Evolutionary conservation across 2,329 filamentous ascomycete species (phyloP).

Genomic region (Rutstroemia sp.): DNA sequence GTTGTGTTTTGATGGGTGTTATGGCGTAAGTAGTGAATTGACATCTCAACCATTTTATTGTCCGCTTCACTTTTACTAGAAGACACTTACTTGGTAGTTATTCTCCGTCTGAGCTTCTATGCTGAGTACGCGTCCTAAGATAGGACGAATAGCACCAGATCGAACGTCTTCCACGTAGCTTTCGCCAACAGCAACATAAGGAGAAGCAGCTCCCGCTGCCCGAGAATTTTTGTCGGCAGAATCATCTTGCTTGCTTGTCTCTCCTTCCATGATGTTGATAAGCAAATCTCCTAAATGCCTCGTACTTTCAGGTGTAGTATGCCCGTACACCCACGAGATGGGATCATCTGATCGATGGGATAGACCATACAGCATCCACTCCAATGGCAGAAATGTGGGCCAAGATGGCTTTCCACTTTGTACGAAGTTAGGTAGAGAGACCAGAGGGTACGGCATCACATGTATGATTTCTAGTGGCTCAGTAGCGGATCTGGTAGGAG

Average conservation of each 20-base stretch:
- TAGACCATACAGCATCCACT: not conserved
- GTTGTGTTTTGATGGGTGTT: not conserved
- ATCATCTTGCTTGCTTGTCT: not conserved
- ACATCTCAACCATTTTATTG: not conserved
- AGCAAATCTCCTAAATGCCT: not conserved
- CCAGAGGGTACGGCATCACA: not conserved
- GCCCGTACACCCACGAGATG: not conserved
- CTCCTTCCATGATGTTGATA: not conserved
- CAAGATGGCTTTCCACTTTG: not conserved
- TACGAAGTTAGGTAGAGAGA: not conserved
- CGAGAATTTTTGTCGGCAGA: no score
- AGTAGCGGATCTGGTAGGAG: not conserved
- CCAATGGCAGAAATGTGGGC: not conserved
- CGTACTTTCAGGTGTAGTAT: not conserved
- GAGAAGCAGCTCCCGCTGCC: not conserved
- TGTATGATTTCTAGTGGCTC: not conserved
- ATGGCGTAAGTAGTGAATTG: not conserved
- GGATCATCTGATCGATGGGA: not conserved
- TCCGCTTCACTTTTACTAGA: not conserved
- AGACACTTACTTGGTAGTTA: not conserved
- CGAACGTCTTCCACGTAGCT: slow-evolving; percentile 16
- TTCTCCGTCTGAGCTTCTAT: not conserved
- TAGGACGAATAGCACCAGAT: slow-evolving; percentile 17
- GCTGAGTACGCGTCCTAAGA: slow-evolving; percentile 7
- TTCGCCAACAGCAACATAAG: slow-evolving; percentile 20